These are phyloP conservation scores for Lanmaoa pseudosensibilis DNA, from an alignment of 768 basidiomycete genomes.

Conservation along the genomic window DNA sequence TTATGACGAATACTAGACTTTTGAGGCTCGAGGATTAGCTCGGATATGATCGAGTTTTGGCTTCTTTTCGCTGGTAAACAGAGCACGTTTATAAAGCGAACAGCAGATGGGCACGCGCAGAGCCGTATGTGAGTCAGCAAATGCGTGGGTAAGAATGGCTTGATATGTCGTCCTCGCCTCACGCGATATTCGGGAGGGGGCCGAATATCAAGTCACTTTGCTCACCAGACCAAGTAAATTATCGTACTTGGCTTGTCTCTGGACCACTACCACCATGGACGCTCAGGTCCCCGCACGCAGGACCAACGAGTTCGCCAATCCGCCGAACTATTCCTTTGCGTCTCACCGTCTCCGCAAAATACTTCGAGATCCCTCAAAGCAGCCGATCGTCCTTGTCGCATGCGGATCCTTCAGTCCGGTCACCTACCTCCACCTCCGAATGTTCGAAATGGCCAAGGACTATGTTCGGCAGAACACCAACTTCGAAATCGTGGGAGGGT, in stretches of 20 bases:
- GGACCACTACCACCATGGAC: conserved; percentile 28
- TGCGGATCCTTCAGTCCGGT: conserved; percentile 98
- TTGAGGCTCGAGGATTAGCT: background rate
- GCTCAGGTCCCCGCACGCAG: conserved; percentile 19
- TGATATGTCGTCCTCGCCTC: conserved; percentile 8
- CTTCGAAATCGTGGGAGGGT: conserved; percentile 93
- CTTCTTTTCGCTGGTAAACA: background rate
- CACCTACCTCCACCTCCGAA: conserved; percentile 95
- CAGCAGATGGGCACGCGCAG: too few species aligned
- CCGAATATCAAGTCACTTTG: background rate
- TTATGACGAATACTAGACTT: background rate
- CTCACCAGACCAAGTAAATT: conserved; percentile 5
- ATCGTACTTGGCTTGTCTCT: conserved; percentile 4
- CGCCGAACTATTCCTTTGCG: conserved; percentile 67
- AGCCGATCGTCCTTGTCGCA: conserved; percentile 91
- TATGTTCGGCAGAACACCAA: conserved; percentile 88
- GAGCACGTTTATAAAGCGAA: background rate
- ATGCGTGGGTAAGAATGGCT: conserved; percentile 25
- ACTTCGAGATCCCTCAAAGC: conserved; percentile 63
- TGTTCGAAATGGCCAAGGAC: conserved; percentile 99
- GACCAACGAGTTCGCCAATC: conserved; percentile 51
- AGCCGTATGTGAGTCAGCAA: background rate
- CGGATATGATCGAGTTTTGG: background rate
- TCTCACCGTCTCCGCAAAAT: conserved; percentile 58
- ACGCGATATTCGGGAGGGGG: background rate